These are phyloP conservation scores for Microcyclospora tardicrescens DNA, from an alignment of 2,329 filamentous ascomycete genomes.

Conservation along the genomic window DNA sequence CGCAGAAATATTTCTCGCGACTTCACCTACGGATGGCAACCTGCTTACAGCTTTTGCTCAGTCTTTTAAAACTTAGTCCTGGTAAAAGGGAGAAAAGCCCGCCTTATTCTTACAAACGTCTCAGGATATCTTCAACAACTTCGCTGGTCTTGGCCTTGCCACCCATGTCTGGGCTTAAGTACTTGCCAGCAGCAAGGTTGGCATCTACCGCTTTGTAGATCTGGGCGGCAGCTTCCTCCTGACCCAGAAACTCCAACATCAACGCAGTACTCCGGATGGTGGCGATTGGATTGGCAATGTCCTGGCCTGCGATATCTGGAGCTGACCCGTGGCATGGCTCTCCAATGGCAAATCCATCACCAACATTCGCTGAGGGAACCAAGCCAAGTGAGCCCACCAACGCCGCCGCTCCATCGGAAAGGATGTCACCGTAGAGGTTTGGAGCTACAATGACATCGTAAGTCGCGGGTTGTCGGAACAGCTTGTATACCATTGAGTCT, in stretches of 20 bases:
- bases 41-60: too few species aligned
- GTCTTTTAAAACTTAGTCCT: too few species aligned
- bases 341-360: constrained; percentile 86
- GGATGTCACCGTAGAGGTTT: constrained; percentile 93
- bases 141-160: constrained; percentile 75
- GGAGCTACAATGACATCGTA: constrained; percentile 98
- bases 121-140: constrained; percentile 77
- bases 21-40: too few species aligned
- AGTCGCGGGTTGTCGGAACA: constrained; percentile 85
- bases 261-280: constrained; percentile 81
- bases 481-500: constrained; percentile 98
- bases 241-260: constrained; percentile 91
- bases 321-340: constrained; percentile 96
- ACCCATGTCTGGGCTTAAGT: constrained; percentile 80
- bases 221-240: constrained; percentile 71
- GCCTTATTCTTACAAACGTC: constrained; percentile 50
- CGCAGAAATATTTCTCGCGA: too few species aligned
- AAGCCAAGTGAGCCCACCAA: constrained; percentile 85
- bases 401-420: constrained; percentile 89
- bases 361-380: constrained; percentile 89
- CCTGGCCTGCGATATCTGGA: constrained; percentile 85
- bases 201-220: constrained; percentile 89
- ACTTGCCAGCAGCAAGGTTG: constrained; percentile 69
- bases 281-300: constrained; percentile 92
- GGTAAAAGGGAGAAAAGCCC: too few species aligned